These are phyloP conservation scores for Apodospora peruviana DNA, from an alignment of 495 filamentous ascomycete species.

Conservation along the genomic window DNA sequence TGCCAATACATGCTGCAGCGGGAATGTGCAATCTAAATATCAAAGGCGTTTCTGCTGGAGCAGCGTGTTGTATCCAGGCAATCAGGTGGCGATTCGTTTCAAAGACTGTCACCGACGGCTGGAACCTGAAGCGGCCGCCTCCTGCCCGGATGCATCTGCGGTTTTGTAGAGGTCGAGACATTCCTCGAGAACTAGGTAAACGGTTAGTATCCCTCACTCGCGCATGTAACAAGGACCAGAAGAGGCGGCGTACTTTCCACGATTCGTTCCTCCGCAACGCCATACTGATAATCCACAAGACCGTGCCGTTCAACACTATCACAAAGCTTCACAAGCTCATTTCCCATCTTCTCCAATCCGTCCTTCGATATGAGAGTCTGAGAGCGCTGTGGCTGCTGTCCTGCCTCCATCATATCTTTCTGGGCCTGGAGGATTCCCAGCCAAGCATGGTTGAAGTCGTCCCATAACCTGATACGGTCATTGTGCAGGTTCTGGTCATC, in stretches of 20 bases:
- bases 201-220: background rate
- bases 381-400: constrained; percentile 52
- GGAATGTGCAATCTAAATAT: too few relatives aligned
- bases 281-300: constrained; percentile 94
- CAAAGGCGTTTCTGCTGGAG: too few relatives aligned
- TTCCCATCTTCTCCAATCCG: constrained; percentile 70
- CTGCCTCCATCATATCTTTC: constrained; percentile 66
- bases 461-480: constrained; percentile 78
- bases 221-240: background rate
- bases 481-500: constrained; percentile 69
- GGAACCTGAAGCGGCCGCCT: constrained; percentile 9
- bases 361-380: constrained; percentile 63
- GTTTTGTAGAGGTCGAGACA: constrained; percentile 56
- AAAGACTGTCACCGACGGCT: too few relatives aligned
- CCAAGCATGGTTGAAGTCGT: constrained; percentile 94
- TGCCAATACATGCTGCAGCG: too few relatives aligned
- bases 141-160: constrained; percentile 23
- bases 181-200: constrained; percentile 53
- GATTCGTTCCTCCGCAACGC: constrained; percentile 93
- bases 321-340: constrained; percentile 73
- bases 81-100: too few relatives aligned
- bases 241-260: constrained; percentile 58
- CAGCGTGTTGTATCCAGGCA: too few relatives aligned
- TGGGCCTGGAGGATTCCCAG: constrained; percentile 81
- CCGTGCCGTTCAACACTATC: constrained; percentile 84